These are phyloP conservation scores for Cytospora piceicola DNA, from an alignment of 2,329 filamentous ascomycete species.

Conservation along the genomic window DNA sequence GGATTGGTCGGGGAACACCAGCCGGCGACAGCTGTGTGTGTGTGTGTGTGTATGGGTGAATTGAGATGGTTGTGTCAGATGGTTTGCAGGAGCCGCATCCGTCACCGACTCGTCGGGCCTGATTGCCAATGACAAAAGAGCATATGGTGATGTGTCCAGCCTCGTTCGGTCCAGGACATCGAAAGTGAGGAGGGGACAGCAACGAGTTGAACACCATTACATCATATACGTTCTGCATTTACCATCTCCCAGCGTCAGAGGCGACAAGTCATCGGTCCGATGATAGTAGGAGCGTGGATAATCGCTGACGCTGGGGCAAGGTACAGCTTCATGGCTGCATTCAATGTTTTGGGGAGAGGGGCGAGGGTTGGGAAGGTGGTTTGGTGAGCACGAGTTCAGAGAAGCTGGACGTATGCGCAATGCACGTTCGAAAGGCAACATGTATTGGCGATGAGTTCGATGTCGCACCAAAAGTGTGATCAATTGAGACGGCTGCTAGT, in stretches of 20 bases:
- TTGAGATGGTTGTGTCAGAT: constrained; percentile 10
- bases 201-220: constrained; percentile 8
- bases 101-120: constrained; percentile 13
- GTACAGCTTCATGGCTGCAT: neutral
- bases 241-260: constrained; percentile 4
- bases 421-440: neutral
- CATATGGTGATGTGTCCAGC: neutral
- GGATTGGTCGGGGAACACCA: constrained; percentile 19
- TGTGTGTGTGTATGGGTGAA: neutral
- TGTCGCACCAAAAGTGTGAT: no score
- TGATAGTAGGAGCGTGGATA: neutral
- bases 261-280: neutral
- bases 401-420: neutral
- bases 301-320: neutral
- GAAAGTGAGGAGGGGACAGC: neutral
- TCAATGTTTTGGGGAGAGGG: no score
- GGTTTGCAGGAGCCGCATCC: constrained; percentile 4
- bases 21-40: constrained; percentile 10
- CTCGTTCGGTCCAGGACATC: neutral
- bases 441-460: neutral
- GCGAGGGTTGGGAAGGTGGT: no score
- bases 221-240: neutral
- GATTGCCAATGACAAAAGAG: neutral
- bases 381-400: neutral
- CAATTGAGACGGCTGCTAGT: no score